Evolutionary conservation across 1,284 basidiomycete species (phyloP).

Genomic region (Vanrija sp.): DNA sequence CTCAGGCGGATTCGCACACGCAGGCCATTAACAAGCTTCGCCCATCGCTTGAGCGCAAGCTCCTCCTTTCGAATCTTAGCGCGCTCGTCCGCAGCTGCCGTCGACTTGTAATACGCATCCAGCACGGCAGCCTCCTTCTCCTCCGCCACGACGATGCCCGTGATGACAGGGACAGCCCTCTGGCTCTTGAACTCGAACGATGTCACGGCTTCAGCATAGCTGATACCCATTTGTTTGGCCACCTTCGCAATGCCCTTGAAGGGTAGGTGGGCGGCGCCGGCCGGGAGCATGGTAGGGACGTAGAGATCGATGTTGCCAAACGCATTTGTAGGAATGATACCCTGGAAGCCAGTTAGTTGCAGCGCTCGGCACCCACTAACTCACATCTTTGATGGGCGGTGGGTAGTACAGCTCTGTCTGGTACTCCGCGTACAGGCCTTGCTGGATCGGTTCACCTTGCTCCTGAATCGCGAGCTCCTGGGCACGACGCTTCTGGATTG

Average conservation of each 20-base stretch:
- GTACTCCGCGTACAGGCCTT: constrained; percentile 77
- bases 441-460: constrained; percentile 64
- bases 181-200: constrained; percentile 92
- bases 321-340: constrained; percentile 86
- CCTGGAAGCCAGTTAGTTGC: constrained; percentile 55
- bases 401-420: constrained; percentile 84
- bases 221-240: constrained; percentile 78
- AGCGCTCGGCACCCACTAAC: no score
- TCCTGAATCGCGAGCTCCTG: constrained; percentile 66
- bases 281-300: constrained; percentile 89
- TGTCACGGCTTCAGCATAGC: constrained; percentile 80
- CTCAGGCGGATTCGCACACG: constrained; percentile 77
- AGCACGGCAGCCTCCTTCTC: constrained; percentile 73
- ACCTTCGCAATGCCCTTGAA: constrained; percentile 87
- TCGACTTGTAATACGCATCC: constrained; percentile 82
- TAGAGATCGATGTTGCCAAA: constrained; percentile 98
- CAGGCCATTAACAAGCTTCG: constrained; percentile 78
- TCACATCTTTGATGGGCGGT: constrained; percentile 74
- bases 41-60: constrained; percentile 82
- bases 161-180: constrained; percentile 77
- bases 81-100: constrained; percentile 71
- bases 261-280: constrained; percentile 79
- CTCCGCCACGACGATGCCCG: constrained; percentile 79
- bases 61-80: constrained; percentile 73
- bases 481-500: constrained; percentile 74